Base-by-base conservation (phyloP, 371 early-diverging fungal species). In the Circinella umbellata region DNA sequence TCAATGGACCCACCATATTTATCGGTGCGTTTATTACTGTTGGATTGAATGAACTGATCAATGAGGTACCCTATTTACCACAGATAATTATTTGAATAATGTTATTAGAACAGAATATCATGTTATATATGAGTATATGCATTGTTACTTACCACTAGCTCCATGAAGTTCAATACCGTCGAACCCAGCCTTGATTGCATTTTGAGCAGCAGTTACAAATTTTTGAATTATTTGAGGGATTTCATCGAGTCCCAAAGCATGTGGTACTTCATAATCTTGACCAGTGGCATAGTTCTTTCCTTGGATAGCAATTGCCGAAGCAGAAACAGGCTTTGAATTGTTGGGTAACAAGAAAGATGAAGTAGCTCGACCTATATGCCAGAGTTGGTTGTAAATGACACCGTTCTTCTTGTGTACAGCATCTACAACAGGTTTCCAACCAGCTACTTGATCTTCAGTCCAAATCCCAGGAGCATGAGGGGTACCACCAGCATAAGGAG, bases 81-180 rank as follows among this genome's bases (percentile, higher is more conserved):
- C 27, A 27, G 27, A 27, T 27, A 27, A 27, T 27, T 27, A 27
- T 27, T 27, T 27, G 27, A 27, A 27, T 27, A 27, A 27, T 27
- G 27, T 27, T 3, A 42, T 27, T 3, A 42, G 42, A 42, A 42
- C 6, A 6, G 42, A 42, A 42, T 42, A 42, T 42, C 42, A 42
- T 27, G 27, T 27, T 2, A 27, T 27, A 27, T 27, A 27, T 27
- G 27, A 27, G 27, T 27, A 27, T 27, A 27, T 27, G 27, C 27
- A 27, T 27, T 27, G 27, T 42, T 42, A 42, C 42, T 42, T 42
- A 42, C 42, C 90, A 63, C 89, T 85, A 0, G 89, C 91, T 63
- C 76, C 83, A 74, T 93, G 93, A 37, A 93, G 77, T 66, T 92
- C 90, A 10, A 92, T 74, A 35, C 85, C 89, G 64, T 92, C 89